Conservation (phyloP, 139 green algal genomes). For the Pseudopediastrum boryanum region DNA sequence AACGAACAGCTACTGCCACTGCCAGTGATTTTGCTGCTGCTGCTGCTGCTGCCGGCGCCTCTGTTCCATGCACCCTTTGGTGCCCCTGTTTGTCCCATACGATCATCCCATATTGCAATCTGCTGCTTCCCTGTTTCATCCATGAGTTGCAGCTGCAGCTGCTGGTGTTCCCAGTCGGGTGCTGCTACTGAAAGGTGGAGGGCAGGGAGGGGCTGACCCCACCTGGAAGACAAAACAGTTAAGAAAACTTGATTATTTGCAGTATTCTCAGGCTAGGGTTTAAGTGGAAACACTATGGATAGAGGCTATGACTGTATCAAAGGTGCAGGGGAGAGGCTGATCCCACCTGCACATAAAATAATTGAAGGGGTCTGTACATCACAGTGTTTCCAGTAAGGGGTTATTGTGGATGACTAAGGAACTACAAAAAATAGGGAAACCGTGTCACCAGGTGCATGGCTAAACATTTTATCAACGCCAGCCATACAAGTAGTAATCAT, state of each 20-base stretch:
- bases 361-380: neutral
- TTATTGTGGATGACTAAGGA: too few species aligned
- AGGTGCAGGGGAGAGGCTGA: neutral
- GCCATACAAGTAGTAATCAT: too few species aligned
- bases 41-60: neutral
- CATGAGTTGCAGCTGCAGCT: conserved; percentile 16
- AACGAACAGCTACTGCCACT: neutral
- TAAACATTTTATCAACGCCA: too few species aligned
- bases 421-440: too few species aligned
- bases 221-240: too few species aligned
- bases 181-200: neutral
- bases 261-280: too few species aligned
- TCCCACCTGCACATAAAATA: neutral
- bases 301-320: neutral
- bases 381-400: neutral
- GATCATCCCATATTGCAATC: conserved; percentile 7
- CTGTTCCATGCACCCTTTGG: neutral
- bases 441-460: too few species aligned
- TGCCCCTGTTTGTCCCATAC: neutral
- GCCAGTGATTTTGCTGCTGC: neutral
- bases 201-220: neutral
- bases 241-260: too few species aligned
- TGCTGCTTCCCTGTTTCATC: neutral
- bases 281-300: neutral
- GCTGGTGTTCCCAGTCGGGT: conserved; percentile 2